Evolutionary conservation across 306 rosid genomes (phyloP), one percentile per base, ranked within the genome.

Genomic region (Elaeagnus macrophylla): DNA sequence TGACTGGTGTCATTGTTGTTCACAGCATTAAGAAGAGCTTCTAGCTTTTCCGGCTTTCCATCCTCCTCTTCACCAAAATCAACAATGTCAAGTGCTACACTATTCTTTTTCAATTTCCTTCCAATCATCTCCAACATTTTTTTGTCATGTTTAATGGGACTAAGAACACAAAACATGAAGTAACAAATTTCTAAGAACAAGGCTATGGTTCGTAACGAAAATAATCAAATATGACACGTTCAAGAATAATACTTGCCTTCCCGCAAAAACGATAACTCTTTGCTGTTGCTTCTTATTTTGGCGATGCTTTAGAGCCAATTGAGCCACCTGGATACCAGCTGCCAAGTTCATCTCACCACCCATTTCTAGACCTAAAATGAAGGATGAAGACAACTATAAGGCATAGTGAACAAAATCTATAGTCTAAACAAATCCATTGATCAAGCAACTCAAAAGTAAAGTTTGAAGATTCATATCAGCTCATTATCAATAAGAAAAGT

Each of bases 251-350:
- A 54, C 37, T 7, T 48, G 87, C 99, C 99, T 87, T 79, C 96
- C 99, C 61, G 80, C 85, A 62, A 91, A 87, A 66, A 91, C 85
- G 44, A 91, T 82, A 67, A 91, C 87, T 65, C 99, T 78, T 66
- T 91, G 99, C 51, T 91, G 99, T 78, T 91, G 99, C 52, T 91
- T 87, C 76, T 91, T 91, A 75, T 87, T 91, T 72, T 91, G 99
- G 37, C 99, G 83, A 79, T 91, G 96, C 79, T 91, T 91, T 54
- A 91, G 89, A 44, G 99, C 99, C 75, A 91, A 75, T 60, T 91
- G 96, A 54, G 99, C 96, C 72, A 91, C 95, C 76, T 87, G 99
- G 73, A 91, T 87, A 14, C 88, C 91, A 64, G 95, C 85, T 42
- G 96, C 96, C 68, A 91, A 77, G 77, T 87, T 82, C 94, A 82